These are phyloP conservation scores for Myxozyma mucilagina DNA, from an alignment of 805 yeast species.

Conservation along the genomic window DNA sequence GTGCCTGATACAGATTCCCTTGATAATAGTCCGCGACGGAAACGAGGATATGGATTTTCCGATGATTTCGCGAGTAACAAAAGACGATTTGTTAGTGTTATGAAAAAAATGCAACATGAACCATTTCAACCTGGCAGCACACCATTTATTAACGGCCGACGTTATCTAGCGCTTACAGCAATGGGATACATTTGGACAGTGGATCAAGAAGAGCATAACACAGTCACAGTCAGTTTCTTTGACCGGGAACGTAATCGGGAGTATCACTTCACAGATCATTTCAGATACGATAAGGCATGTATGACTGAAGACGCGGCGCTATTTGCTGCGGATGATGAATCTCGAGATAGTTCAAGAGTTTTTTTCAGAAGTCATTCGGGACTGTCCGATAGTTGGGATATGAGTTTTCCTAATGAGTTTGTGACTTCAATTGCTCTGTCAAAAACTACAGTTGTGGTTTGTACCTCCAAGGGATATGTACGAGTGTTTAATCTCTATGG, in stretches of 20 bases:
- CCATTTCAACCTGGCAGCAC: constrained; percentile 89
- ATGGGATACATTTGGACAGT: constrained; percentile 80
- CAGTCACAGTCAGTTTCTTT: constrained; percentile 84
- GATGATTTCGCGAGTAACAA: constrained; percentile 8
- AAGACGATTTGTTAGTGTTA: constrained; percentile 3
- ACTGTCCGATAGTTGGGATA: constrained; percentile 63
- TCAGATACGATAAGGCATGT: constrained; percentile 70
- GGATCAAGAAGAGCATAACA: constrained; percentile 56
- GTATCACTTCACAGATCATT: constrained; percentile 79
- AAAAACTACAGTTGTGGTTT: constrained; percentile 59
- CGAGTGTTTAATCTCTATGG: constrained; percentile 74
- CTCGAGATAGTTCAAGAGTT: constrained; percentile 43
- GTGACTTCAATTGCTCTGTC: constrained; percentile 73
- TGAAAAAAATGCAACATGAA: constrained; percentile 29
- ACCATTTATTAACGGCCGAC: constrained; percentile 69
- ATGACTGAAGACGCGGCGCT: constrained; percentile 51
- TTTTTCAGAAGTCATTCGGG: constrained; percentile 70
- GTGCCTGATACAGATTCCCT: constrained; percentile 11
- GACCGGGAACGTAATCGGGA: constrained; percentile 75
- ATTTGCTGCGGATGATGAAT: constrained; percentile 20
- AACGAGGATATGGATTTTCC: not conserved
- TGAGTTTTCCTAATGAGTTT: constrained; percentile 38
- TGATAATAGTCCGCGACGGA: not conserved
- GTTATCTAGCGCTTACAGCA: constrained; percentile 54
- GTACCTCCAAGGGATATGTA: constrained; percentile 74